Evolutionary conservation across 371 early-diverging fungal genomes (phyloP).

Genomic region (Mucor plumbeus): DNA sequence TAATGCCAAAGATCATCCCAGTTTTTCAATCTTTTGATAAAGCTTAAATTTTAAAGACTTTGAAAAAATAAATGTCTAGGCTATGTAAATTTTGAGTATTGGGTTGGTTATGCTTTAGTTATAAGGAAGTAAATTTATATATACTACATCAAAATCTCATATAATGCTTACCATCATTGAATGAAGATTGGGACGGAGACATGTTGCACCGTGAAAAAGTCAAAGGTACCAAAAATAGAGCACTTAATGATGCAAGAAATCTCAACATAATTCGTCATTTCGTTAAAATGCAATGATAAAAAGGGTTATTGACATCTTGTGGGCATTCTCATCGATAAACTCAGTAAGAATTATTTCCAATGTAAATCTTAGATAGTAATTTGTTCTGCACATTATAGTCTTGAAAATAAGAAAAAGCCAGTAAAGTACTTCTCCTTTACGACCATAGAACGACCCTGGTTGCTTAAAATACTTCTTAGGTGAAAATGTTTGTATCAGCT

Average conservation of each 20-base stretch:
- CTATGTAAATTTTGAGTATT: neutral
- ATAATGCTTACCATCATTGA: no score
- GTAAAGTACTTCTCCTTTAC: neutral
- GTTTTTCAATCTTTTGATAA: neutral
- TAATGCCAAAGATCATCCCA: neutral
- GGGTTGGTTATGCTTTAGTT: neutral
- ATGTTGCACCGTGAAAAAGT: constrained; percentile 3
- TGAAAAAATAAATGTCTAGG: no score
- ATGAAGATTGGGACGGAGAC: neutral
- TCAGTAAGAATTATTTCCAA: no score
- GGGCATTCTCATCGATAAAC: no score
- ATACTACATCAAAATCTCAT: neutral
- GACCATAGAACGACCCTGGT: neutral
- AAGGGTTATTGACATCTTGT: no score
- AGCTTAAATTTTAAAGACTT: no score
- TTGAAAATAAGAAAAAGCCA: neutral
- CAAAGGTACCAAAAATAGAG: neutral
- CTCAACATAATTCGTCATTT: no score
- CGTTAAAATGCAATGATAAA: neutral
- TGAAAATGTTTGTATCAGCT: neutral
- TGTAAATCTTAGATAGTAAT: no score
- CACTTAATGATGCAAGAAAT: neutral
- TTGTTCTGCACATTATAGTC: neutral
- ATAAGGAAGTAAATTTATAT: neutral
- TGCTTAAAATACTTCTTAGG: neutral